A percentile compares a stretch with the other conserved stretches of the same genome.
These are phyloP conservation scores for Phialocephala subalpina DNA, from an alignment of 2,329 filamentous ascomycete species.

Conservation along the genomic window DNA sequence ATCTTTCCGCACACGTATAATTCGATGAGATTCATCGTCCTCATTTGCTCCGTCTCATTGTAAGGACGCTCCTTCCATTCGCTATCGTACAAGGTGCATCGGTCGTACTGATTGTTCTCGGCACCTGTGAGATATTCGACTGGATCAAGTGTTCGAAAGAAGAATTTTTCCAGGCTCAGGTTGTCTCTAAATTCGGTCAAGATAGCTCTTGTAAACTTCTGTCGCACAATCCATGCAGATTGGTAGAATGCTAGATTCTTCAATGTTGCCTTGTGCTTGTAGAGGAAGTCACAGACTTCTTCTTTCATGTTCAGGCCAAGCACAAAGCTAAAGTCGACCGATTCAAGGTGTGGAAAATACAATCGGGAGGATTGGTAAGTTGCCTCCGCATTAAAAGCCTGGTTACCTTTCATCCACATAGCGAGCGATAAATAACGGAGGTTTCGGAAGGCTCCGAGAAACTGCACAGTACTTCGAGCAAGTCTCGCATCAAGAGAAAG, in stretches of 20 bases:
- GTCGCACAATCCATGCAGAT: not conserved
- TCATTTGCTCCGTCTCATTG: not conserved
- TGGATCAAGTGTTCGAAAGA: not conserved
- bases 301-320: not conserved
- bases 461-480: not conserved
- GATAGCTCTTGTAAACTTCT: not conserved
- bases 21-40: not conserved
- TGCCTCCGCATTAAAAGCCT: not conserved
- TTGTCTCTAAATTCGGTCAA: not conserved
- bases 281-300: not conserved
- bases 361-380: not conserved
- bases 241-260: not conserved
- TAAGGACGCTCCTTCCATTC: not conserved
- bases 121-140: not conserved
- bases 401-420: not conserved
- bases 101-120: not conserved
- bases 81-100: not conserved
- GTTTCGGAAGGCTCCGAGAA: not conserved
- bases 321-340: not conserved
- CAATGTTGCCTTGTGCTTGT: not conserved
- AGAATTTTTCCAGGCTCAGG: not conserved
- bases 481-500: not conserved
- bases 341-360: not conserved
- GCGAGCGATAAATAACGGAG: not conserved
- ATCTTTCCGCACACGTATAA: not conserved